These are phyloP conservation scores for Protomyces inouyei DNA, from an alignment of 1,139 yeast genomes.

Conservation along the genomic window DNA sequence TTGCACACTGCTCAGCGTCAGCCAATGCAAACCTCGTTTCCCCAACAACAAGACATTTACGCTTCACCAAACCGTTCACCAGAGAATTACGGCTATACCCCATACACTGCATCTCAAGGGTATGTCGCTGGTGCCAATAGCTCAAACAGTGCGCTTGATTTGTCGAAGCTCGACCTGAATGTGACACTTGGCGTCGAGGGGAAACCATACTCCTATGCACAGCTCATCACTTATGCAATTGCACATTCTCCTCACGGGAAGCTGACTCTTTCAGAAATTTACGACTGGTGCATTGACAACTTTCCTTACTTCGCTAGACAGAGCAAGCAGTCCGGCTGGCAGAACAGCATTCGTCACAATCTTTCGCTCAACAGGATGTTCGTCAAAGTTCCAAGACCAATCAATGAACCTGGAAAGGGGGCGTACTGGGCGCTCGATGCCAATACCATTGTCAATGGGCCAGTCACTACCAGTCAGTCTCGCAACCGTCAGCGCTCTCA, in stretches of 20 bases:
- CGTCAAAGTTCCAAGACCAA: conserved; percentile 67
- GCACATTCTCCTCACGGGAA: conserved; percentile 44
- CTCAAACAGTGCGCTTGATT: conserved; percentile 10
- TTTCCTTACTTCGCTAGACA: conserved; percentile 90
- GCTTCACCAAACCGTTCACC: conserved; percentile 5
- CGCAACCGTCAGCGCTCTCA: conserved; percentile 24
- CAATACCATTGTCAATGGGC: conserved; percentile 5
- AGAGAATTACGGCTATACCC: background rate
- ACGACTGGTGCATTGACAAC: conserved; percentile 75
- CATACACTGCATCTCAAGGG: background rate
- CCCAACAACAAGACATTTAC: conserved; percentile 11
- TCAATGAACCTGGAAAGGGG: conserved; percentile 51
- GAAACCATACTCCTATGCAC: conserved; percentile 26
- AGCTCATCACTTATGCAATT: conserved; percentile 25
- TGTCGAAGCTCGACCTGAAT: conserved; percentile 13
- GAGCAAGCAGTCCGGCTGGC: conserved; percentile 84
- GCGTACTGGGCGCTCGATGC: conserved; percentile 85
- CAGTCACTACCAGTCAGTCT: conserved; percentile 19
- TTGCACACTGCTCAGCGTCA: background rate
- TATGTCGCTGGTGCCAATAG: conserved; percentile 10
- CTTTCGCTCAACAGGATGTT: conserved; percentile 80
- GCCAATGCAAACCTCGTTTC: background rate
- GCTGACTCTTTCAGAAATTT: conserved; percentile 77
- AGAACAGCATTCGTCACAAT: conserved; percentile 84
- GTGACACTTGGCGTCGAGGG: conserved; percentile 23